Evolutionary conservation across 2,329 filamentous ascomycete species (phyloP).

Genomic region (Neonectria ditissima): DNA sequence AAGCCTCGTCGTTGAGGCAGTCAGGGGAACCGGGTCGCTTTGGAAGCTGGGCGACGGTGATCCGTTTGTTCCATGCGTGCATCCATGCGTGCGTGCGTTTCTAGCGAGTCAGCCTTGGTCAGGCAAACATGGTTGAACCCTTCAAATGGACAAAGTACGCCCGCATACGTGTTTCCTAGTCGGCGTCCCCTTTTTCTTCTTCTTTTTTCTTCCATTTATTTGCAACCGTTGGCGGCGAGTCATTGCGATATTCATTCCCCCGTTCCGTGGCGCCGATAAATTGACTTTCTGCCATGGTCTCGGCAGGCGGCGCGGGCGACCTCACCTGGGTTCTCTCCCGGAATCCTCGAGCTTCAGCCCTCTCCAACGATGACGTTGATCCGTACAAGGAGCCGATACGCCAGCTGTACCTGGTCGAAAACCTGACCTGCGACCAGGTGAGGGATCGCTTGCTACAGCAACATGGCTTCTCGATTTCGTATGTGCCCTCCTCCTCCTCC

Average conservation of each 20-base stretch:
- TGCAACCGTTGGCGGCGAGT: not conserved
- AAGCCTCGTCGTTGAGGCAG: not conserved
- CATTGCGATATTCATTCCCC: not conserved
- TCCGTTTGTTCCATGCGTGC: not conserved
- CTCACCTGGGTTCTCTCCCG: constrained; percentile 1
- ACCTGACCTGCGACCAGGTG: constrained; percentile 1
- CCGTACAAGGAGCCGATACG: constrained; percentile 11
- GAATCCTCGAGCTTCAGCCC: not conserved
- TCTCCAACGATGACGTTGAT: constrained; percentile 13
- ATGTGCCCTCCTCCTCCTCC: not conserved
- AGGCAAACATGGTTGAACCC: not conserved
- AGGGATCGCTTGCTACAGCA: not conserved
- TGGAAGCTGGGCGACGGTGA: not conserved
- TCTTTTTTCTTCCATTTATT: not conserved
- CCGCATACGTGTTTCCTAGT: not conserved
- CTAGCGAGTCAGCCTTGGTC: not conserved
- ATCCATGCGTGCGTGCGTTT: not conserved
- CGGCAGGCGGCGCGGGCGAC: not conserved
- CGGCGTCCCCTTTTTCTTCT: not conserved
- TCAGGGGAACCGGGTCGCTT: too few relatives aligned
- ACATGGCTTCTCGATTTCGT: constrained; percentile 2
- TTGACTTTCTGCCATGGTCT: not conserved
- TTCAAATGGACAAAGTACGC: not conserved
- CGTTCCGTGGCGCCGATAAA: too few relatives aligned
- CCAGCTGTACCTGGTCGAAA: constrained; percentile 7